Conservation (phyloP, 352 stramenopile species). For the Phytophthora ohioensis region DNA sequence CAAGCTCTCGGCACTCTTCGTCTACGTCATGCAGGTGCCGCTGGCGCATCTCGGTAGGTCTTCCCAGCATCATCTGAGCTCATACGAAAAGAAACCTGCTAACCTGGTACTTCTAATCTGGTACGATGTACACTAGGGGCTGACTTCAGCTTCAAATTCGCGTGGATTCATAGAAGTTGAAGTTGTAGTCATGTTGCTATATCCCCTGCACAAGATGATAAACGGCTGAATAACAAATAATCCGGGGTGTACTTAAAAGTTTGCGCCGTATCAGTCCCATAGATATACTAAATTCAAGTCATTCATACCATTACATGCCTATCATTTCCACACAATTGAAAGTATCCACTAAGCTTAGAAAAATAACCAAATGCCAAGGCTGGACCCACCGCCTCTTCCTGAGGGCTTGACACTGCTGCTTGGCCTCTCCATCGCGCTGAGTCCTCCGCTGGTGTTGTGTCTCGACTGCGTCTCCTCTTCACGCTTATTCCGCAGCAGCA, state of each 20-base stretch:
- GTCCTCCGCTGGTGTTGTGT: constrained; percentile 31
- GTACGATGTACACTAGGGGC: constrained; percentile 15
- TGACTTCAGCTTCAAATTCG: constrained; percentile 44
- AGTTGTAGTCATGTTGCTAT: constrained; percentile 4
- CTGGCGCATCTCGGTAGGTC: constrained; percentile 38
- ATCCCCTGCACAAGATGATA: constrained; percentile 12
- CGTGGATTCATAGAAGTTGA: constrained; percentile 24
- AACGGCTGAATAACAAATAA: constrained; percentile 1
- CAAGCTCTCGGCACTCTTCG: constrained; percentile 36
- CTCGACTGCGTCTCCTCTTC: constrained; percentile 34
- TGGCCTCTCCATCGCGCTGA: constrained; percentile 38
- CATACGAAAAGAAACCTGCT: neutral
- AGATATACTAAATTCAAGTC: constrained; percentile 6
- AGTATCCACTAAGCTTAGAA: constrained; percentile 28
- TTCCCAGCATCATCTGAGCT: neutral
- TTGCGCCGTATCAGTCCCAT: constrained; percentile 17
- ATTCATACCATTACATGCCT: neutral
- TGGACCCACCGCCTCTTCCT: constrained; percentile 21
- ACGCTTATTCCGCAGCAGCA: neutral
- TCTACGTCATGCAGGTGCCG: constrained; percentile 47
- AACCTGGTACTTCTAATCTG: neutral
- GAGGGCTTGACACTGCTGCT: constrained; percentile 33
- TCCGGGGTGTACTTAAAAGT: neutral
- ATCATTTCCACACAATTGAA: constrained; percentile 21
- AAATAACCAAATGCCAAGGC: constrained; percentile 26